Evolutionary conservation across 73 alveolate genomes (phyloP).

Genomic region (Tetrahymena malaccensis): DNA sequence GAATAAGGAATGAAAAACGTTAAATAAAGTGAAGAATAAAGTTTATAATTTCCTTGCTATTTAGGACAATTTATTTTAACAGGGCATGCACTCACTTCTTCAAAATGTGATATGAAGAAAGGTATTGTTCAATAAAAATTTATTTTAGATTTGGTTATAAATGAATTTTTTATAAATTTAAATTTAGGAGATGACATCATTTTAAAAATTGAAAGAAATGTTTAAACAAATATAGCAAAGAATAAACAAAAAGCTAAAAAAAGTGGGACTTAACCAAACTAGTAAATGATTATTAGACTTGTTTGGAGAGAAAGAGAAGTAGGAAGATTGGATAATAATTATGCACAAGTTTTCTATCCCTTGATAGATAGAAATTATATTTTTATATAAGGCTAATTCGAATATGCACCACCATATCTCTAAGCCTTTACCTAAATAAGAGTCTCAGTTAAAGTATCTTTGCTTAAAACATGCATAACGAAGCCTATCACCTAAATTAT

Average conservation of each 20-base stretch:
- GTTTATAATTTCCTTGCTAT: background rate
- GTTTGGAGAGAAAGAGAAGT: background rate
- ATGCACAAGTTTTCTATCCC: background rate
- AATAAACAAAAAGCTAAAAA: background rate
- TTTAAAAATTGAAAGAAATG: background rate
- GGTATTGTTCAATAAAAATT: background rate
- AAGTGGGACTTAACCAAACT: background rate
- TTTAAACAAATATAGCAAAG: background rate
- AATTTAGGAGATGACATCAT: background rate
- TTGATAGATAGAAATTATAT: background rate
- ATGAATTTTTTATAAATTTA: too few species aligned
- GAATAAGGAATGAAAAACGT: background rate
- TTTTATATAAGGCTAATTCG: background rate
- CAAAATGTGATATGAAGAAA: background rate
- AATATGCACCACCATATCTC: background rate
- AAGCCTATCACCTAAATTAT: background rate
- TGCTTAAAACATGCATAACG: background rate
- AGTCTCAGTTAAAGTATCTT: background rate
- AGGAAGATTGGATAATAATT: background rate
- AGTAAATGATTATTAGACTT: background rate
- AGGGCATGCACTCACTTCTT: background rate
- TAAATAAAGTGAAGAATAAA: background rate
- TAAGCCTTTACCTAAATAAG: background rate
- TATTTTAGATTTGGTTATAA: too few species aligned
- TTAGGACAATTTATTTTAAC: background rate